phyloP scores from a whole-genome alignment of 2,329 filamentous ascomycete species.

The Cryphonectria naterciae region DNA sequence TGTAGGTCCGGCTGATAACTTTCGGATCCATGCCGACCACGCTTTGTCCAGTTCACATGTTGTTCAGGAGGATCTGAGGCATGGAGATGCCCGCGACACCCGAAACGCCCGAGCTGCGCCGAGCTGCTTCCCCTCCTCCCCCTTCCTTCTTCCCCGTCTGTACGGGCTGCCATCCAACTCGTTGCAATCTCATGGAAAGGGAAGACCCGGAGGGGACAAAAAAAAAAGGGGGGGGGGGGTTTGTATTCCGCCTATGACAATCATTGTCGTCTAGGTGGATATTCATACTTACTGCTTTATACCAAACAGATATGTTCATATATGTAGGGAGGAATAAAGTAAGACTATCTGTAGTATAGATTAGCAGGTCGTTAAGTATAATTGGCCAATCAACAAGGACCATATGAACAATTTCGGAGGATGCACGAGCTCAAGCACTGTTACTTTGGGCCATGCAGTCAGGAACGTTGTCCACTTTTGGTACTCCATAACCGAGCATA shows the following conservation, averaged over 20 bases:
- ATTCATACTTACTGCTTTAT: neutral
- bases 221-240: too few species aligned
- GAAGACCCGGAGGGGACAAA: neutral
- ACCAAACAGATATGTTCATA: neutral
- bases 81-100: neutral
- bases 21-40: neutral
- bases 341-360: neutral
- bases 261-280: neutral
- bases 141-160: neutral
- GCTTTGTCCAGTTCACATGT: neutral
- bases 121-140: neutral
- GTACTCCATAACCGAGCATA: neutral
- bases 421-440: neutral
- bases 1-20: neutral
- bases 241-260: neutral
- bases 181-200: neutral
- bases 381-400: neutral
- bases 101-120: constrained; percentile 2
- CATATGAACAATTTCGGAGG: neutral
- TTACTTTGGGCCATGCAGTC: neutral
- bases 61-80: constrained; percentile 4
- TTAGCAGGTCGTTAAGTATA: neutral
- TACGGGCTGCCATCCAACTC: neutral
- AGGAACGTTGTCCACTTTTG: neutral
- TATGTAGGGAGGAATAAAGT: neutral